Evolutionary conservation across 768 basidiomycete genomes (phyloP).

Genomic region (Stropharia rugosoannulata): DNA sequence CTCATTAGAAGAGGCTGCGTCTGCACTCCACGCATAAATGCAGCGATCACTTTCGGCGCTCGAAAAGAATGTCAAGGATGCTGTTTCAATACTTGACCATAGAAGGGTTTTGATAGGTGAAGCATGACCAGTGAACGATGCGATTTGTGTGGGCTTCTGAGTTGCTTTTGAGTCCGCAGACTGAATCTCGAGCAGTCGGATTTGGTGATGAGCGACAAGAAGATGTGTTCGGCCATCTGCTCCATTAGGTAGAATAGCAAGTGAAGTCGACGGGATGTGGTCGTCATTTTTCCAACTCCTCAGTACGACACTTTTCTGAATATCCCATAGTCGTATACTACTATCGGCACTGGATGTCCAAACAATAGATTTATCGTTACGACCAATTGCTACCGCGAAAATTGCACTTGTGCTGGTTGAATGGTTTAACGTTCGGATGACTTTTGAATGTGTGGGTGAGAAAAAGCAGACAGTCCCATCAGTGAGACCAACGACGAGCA

Average conservation of each 20-base stretch:
- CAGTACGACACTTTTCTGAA: constrained; percentile 44
- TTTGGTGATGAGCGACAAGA: constrained; percentile 59
- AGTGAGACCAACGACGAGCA: constrained; percentile 59
- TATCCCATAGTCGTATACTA: constrained; percentile 56
- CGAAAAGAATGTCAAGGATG: constrained; percentile 52
- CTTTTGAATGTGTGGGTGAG: constrained; percentile 57
- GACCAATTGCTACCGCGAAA: constrained; percentile 41
- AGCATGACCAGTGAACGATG: constrained; percentile 65
- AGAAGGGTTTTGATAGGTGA: constrained; percentile 50
- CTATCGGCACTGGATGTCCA: constrained; percentile 64
- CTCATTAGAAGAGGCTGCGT: constrained; percentile 40
- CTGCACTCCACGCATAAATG: constrained; percentile 59
- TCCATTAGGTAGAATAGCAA: constrained; percentile 41
- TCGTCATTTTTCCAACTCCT: constrained; percentile 58
- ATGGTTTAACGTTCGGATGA: constrained; percentile 55
- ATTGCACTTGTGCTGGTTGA: constrained; percentile 53
- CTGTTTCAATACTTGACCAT: constrained; percentile 41
- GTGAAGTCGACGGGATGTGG: constrained; percentile 54
- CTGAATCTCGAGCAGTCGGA: constrained; percentile 46
- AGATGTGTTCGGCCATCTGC: constrained; percentile 42
- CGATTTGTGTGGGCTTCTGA: constrained; percentile 40
- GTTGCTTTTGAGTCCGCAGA: constrained; percentile 24
- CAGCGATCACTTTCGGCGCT: constrained; percentile 63
- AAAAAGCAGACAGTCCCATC: constrained; percentile 60
- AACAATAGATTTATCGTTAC: constrained; percentile 32